Evolutionary conservation across 805 yeast genomes (phyloP).

Genomic region (Yamadazyma akitaensis): DNA sequence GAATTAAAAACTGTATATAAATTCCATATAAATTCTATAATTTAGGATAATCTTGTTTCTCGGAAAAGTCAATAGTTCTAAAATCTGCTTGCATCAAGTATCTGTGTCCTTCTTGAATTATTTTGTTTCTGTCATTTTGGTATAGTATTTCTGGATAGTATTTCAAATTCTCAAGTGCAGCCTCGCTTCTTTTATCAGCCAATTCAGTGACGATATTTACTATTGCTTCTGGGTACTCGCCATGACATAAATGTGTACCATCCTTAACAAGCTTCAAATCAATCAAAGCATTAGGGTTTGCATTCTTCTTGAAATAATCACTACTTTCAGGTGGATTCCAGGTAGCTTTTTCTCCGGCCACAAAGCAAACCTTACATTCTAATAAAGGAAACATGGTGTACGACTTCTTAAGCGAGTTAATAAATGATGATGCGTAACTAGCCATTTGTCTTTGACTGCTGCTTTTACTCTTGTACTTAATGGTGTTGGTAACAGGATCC

Average conservation of each 20-base stretch:
- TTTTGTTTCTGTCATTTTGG: slow-evolving; percentile 8
- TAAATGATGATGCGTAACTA: slow-evolving; percentile 42
- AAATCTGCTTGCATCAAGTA: background rate
- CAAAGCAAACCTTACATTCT: slow-evolving; percentile 46
- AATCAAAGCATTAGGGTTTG: slow-evolving; percentile 6
- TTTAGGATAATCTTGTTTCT: slow-evolving; percentile 1
- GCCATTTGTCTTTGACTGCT: slow-evolving; percentile 45
- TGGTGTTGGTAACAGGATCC: slow-evolving; percentile 10
- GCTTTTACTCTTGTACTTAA: slow-evolving; percentile 22
- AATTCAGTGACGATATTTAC: slow-evolving; percentile 19
- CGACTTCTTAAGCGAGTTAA: slow-evolving; percentile 31
- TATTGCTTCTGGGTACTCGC: slow-evolving; percentile 49
- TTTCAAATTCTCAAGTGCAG: slow-evolving; percentile 16
- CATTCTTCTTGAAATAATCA: slow-evolving; percentile 23
- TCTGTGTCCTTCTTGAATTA: background rate
- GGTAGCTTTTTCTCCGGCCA: slow-evolving; percentile 49
- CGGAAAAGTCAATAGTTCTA: slow-evolving; percentile 1
- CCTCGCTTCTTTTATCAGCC: slow-evolving; percentile 18
- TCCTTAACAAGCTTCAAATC: slow-evolving; percentile 26
- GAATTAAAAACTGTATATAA: background rate
- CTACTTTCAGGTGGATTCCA: slow-evolving; percentile 55
- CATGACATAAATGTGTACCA: slow-evolving; percentile 53
- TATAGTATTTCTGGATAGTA: slow-evolving; percentile 22
- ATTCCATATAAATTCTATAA: background rate
- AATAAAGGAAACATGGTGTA: slow-evolving; percentile 33